These are phyloP conservation scores for Boletus coccyginus DNA, from an alignment of 768 basidiomycete genomes.

Conservation along the genomic window DNA sequence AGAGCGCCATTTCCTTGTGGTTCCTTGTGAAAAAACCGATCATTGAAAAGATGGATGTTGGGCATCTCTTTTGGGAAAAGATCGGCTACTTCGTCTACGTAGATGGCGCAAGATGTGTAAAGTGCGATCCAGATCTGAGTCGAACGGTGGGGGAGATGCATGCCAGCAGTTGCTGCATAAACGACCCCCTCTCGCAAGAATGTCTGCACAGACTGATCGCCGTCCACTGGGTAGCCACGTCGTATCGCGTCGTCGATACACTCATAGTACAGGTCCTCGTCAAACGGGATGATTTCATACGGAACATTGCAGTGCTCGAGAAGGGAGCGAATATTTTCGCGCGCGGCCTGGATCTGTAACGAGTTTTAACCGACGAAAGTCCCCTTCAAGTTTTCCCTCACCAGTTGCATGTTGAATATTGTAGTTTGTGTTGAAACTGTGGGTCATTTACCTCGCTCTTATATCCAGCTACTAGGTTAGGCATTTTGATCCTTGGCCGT, in stretches of 20 bases:
- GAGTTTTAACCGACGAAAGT: not conserved
- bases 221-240: slow-evolving; percentile 28
- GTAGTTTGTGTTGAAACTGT: not conserved
- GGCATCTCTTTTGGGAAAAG: slow-evolving; percentile 20
- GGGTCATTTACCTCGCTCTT: not conserved
- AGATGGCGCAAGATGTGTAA: slow-evolving; percentile 38
- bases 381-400: not conserved
- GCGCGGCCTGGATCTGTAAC: slow-evolving; percentile 9
- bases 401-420: slow-evolving; percentile 9
- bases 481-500: not conserved
- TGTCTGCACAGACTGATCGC: slow-evolving; percentile 20
- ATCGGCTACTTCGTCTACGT: slow-evolving; percentile 35
- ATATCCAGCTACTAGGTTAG: not conserved
- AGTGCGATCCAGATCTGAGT: slow-evolving; percentile 34
- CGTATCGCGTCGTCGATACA: slow-evolving; percentile 22
- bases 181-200: slow-evolving; percentile 33
- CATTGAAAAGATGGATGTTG: slow-evolving; percentile 33
- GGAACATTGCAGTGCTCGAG: slow-evolving; percentile 15
- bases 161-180: slow-evolving; percentile 26
- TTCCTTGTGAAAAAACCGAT: slow-evolving; percentile 27
- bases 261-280: slow-evolving; percentile 16
- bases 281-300: slow-evolving; percentile 13
- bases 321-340: slow-evolving; percentile 11
- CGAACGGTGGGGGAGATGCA: slow-evolving; percentile 25
- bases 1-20: slow-evolving; percentile 32